A percentile compares a stretch with the other conserved stretches of the same genome.
These are phyloP conservation scores for Microsporum audouinii DNA, from an alignment of 2,329 filamentous ascomycete species.

Conservation along the genomic window DNA sequence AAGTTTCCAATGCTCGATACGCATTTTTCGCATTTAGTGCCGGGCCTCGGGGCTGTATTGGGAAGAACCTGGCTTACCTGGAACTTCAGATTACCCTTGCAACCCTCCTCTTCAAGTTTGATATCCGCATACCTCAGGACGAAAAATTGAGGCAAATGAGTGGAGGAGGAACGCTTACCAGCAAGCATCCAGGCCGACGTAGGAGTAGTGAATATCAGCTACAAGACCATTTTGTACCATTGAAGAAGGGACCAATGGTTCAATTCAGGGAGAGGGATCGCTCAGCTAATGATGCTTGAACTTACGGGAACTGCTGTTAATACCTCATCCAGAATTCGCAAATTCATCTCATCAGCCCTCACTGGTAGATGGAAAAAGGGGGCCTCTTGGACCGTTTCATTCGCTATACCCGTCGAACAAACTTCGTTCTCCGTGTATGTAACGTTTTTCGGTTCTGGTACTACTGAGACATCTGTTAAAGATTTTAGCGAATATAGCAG, in stretches of 20 bases:
- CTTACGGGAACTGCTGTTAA: background rate
- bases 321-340: background rate
- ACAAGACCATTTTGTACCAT: constrained; percentile 9
- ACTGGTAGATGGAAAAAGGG: background rate
- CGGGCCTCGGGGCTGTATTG: constrained; percentile 33
- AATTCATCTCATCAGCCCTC: background rate
- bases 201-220: constrained; percentile 8
- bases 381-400: background rate
- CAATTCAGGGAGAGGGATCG: constrained; percentile 13
- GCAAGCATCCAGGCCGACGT: constrained; percentile 7
- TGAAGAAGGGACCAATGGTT: constrained; percentile 25
- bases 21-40: constrained; percentile 26
- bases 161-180: background rate
- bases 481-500: background rate
- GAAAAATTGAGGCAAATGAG: background rate
- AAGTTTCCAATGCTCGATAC: constrained; percentile 37
- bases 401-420: background rate
- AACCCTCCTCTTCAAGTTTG: constrained; percentile 30
- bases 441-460: background rate
- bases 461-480: background rate
- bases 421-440: background rate
- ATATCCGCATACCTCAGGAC: constrained; percentile 18
- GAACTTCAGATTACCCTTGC: constrained; percentile 33
- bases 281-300: background rate
- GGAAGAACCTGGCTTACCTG: constrained; percentile 35